Percentiles rank a stretch among this genome's conserved stretches.
Conservation (phyloP, 495 filamentous ascomycete species). For the Trichoderma virens region DNA sequence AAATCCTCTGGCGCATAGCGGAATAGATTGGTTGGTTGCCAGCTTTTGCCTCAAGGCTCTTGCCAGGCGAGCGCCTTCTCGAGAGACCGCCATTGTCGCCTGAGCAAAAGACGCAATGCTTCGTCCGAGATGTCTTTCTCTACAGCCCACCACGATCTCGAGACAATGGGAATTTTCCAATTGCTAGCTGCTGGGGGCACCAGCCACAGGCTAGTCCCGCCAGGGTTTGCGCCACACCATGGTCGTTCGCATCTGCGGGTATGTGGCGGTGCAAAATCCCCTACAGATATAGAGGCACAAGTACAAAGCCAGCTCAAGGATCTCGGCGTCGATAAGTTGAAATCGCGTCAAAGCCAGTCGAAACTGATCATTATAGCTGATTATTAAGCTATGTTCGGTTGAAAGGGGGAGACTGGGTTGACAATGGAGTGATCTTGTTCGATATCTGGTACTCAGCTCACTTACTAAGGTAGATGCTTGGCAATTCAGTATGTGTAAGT, state of each 20-base stretch:
- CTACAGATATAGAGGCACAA: no score
- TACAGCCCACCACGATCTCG: background rate
- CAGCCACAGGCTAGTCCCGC: constrained; percentile 2
- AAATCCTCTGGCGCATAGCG: constrained; percentile 2
- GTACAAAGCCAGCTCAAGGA: no score
- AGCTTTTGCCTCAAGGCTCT: background rate
- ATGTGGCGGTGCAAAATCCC: background rate
- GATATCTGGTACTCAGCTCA: no score
- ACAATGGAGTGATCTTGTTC: no score
- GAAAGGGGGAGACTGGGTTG: no score
- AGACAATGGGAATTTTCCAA: background rate
- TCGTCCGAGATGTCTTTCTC: constrained; percentile 2
- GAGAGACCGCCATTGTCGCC: background rate
- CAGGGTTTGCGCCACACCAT: background rate
- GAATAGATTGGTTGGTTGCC: background rate
- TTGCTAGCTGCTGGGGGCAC: background rate
- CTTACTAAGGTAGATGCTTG: no score
- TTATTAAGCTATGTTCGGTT: no score
- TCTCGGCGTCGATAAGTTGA: no score
- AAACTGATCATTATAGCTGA: no score
- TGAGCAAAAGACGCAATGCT: background rate
- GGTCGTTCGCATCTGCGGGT: background rate
- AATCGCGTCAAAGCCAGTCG: no score
- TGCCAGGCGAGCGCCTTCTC: constrained; percentile 4
- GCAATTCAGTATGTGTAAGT: no score